Evolutionary conservation across 2,329 filamentous ascomycete species (phyloP).

Genomic region (Madurella mycetomatis): DNA sequence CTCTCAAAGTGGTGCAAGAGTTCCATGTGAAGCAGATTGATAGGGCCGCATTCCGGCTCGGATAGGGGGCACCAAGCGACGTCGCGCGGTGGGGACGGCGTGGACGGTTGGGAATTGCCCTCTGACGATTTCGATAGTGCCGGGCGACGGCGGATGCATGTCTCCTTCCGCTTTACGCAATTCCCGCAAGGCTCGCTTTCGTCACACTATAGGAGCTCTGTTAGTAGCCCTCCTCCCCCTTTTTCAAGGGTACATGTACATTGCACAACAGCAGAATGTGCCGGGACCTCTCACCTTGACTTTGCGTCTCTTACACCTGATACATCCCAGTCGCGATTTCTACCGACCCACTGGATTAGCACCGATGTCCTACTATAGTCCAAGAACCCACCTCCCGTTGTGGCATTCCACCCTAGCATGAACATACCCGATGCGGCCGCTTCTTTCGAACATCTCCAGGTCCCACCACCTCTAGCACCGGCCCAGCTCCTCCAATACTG

Average conservation of each 20-base stretch:
- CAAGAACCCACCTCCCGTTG: not conserved
- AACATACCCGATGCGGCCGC: constrained; percentile 24
- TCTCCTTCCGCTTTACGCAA: constrained; percentile 27
- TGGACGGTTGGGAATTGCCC: not conserved
- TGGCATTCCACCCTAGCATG: not conserved
- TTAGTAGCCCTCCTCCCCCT: not conserved
- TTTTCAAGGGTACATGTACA: not conserved
- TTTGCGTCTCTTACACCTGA: constrained; percentile 28
- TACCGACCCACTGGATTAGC: constrained; percentile 2
- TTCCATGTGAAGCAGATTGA: constrained; percentile 32
- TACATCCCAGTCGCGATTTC: constrained; percentile 29
- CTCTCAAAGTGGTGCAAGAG: constrained; percentile 31
- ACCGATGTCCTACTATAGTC: not conserved
- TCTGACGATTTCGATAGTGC: constrained; percentile 1
- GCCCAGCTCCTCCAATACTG: constrained; percentile 8
- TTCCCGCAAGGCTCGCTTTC: constrained; percentile 28
- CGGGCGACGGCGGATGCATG: constrained; percentile 16
- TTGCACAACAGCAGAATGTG: not conserved
- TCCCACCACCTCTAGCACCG: constrained; percentile 16
- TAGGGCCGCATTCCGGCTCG: constrained; percentile 11
- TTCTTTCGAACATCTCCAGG: constrained; percentile 22
- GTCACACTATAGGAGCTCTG: constrained; percentile 26
- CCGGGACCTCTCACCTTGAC: constrained; percentile 28
- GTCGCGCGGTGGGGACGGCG: constrained; percentile 5
- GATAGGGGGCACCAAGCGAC: constrained; percentile 4